Evolutionary conservation across 2,329 filamentous ascomycete genomes (phyloP).

Genomic region (Alternaria sp.): DNA sequence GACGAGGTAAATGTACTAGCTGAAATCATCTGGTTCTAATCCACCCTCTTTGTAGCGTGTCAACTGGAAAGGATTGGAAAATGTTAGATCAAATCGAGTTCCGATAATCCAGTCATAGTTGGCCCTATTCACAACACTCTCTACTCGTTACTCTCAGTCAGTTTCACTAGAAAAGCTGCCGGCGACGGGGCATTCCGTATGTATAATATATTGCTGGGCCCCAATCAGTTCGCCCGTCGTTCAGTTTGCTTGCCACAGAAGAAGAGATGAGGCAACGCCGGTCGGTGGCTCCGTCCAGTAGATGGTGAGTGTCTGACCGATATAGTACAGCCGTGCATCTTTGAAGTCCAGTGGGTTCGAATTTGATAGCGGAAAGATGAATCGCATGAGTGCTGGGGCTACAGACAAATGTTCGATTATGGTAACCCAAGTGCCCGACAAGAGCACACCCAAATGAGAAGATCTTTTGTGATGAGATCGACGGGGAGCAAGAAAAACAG

Average conservation of each 20-base stretch:
- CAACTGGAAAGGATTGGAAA: not conserved
- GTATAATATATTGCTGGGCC: not conserved
- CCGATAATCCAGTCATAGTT: not conserved
- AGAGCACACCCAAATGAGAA: not conserved
- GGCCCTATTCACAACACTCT: not conserved
- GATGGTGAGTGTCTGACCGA: not conserved
- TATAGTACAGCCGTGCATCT: not conserved
- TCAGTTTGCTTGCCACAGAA: conserved; percentile 1
- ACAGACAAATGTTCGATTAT: not conserved
- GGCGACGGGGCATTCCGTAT: not conserved
- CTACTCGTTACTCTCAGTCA: not conserved
- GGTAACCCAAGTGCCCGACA: not conserved
- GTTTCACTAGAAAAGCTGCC: not conserved
- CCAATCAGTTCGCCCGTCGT: not conserved
- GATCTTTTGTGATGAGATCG: not conserved
- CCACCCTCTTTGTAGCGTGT: not conserved
- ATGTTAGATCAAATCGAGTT: not conserved
- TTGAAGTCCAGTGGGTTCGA: not conserved
- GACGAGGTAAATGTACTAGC: not conserved
- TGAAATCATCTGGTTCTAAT: not conserved
- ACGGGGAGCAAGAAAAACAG: not conserved
- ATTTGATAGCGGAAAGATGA: not conserved
- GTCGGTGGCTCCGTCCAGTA: not conserved
- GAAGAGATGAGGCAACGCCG: not conserved
- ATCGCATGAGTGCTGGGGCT: not conserved